Base-by-base conservation (phyloP, 768 basidiomycete species). In the Mycena rosella region DNA sequence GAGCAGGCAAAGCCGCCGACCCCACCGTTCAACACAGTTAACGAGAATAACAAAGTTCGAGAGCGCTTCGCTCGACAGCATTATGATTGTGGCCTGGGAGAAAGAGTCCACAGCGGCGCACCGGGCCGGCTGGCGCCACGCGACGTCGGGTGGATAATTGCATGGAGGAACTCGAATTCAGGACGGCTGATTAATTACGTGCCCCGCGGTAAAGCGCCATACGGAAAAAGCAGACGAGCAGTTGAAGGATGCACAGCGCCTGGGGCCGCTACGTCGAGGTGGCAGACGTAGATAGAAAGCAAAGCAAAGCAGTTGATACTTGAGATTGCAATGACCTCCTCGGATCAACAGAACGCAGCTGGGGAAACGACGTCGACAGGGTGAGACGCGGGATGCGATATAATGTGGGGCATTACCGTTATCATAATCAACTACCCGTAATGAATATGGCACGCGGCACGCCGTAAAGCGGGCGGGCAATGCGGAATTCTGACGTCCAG, bases 151-250 rank as follows among this genome's bases (percentile, higher is more conserved):
- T 42, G 2, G 34, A 49, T 27, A 13, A n/a, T 34, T 65, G 63
- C 34, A 53, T n/a, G 48, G 48, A 30, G 32, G 51, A 65, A 47
- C 52, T 47, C 14, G 30, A 65, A 47, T 44, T 47, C 14, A 34
- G 29, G 54, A 58, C 30, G 63, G n/a, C 24, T 59, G 64, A 65
- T 65, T 59, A 38, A 58, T 65, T 59, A 65, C 64, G 64, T 65
- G 40, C 18, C 7, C 38, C 26, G 27, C 34, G 6, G 22, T 47
- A 30, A 47, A 22, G 5, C 38, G 57, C 29, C 38, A 59, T 30
- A 49, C 47, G 59, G 44, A 58, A 58, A 38, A 22, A 24, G 47
- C 48, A 52, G 29, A 42, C n/a, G 38, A 56, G 47, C 47, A 64
- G 48, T 42, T 24, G 48, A 47, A n/a, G n/a, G n/a, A n/a, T n/a